phyloP scores from a whole-genome alignment of 2,329 filamentous ascomycete genomes.

The Albophoma yamanashiensis region DNA sequence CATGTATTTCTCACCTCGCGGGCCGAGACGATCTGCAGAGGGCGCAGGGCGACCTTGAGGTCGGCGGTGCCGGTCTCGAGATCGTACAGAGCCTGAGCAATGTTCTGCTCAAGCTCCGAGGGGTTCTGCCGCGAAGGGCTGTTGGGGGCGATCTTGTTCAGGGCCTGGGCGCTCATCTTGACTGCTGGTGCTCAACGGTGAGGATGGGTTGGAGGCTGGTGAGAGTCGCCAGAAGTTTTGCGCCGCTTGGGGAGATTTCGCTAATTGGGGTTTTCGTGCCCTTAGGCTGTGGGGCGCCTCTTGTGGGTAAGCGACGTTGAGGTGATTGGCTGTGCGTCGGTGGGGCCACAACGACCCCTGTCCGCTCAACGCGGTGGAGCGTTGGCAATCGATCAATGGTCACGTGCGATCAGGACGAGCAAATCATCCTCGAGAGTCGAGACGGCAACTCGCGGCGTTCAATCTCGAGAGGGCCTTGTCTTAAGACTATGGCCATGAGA shows the following conservation, averaged over 20 bases:
- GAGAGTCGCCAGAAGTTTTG: slow-evolving; percentile 19
- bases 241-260: slow-evolving; percentile 16
- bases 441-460: not conserved
- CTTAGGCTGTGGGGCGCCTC: slow-evolving; percentile 6
- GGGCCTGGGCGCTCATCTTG: slow-evolving; percentile 57
- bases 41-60: slow-evolving; percentile 90
- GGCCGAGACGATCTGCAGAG: slow-evolving; percentile 97
- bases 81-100: slow-evolving; percentile 95
- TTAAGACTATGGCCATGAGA: not conserved
- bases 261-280: slow-evolving; percentile 33
- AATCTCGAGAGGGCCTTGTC: not conserved
- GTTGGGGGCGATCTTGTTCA: slow-evolving; percentile 98
- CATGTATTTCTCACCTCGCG: slow-evolving; percentile 78
- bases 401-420: not conserved
- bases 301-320: not conserved
- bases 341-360: not conserved
- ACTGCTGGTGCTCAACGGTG: slow-evolving; percentile 28
- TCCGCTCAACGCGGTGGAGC: not conserved
- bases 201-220: slow-evolving; percentile 16
- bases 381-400: not conserved
- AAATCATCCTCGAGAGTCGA: no score
- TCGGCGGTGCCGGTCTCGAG: slow-evolving; percentile 99
- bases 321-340: not conserved
- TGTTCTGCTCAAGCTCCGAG: slow-evolving; percentile 93
- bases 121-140: slow-evolving; percentile 93